Evolutionary conservation across 176 grass and related monocot genomes (phyloP).

Genomic region (Melocanna baccifera): DNA sequence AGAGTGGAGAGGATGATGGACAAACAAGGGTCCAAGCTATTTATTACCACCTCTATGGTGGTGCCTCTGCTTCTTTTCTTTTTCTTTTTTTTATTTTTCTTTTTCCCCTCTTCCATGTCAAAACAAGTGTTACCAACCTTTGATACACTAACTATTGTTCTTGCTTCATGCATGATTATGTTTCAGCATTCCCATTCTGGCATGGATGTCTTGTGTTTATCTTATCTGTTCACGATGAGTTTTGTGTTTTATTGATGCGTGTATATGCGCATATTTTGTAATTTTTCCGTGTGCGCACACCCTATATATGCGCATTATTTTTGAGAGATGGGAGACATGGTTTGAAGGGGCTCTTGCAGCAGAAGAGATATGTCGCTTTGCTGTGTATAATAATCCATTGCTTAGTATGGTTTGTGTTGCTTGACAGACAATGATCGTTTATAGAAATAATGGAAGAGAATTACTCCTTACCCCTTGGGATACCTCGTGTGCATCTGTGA

Average conservation of each 20-base stretch:
- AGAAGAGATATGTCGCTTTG: neutral
- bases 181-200: neutral
- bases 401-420: neutral
- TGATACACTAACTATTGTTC: conserved; percentile 19
- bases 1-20: conserved; percentile 33
- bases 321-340: neutral
- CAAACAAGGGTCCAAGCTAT: conserved; percentile 21
- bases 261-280: neutral
- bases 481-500: neutral
- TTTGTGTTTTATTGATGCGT: no score
- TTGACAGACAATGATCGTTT: neutral
- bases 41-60: conserved; percentile 42
- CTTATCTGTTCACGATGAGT: neutral
- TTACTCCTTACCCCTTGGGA: neutral
- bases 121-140: conserved; percentile 39
- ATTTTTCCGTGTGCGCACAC: neutral
- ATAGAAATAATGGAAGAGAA: neutral
- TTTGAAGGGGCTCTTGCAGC: neutral
- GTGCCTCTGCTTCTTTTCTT: neutral
- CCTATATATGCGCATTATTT: neutral
- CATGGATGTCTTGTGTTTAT: neutral
- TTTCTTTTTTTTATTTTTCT: neutral
- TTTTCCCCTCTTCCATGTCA: conserved; percentile 50
- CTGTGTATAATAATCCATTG: neutral
- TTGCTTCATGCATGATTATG: conserved; percentile 2